Base-by-base conservation (phyloP, 108 stramenopile genomes). In the Epithemia pelagica region DNA sequence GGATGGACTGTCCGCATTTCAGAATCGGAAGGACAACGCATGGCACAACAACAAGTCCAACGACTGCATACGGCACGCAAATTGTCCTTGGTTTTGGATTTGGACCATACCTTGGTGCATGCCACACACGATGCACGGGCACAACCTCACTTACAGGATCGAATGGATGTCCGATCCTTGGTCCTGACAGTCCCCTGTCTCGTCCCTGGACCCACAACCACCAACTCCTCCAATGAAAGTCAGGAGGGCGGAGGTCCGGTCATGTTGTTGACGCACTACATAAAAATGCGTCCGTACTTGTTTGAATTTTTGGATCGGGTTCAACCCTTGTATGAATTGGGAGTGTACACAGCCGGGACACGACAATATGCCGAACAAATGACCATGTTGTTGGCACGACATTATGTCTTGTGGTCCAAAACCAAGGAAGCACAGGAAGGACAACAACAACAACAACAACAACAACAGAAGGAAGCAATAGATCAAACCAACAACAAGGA, bases 281-380 rank as follows among this genome's bases (percentile, higher is more conserved):
- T 90, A 67, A 95, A 95, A 74, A 66, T 90, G 52, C 83, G 93
- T 25, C 93, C 93, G 0, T 76, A 87, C 52, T 65, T 95, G 29
- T 78, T 82, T 59, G 81, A 82, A 63, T 95, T 95, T 59, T 78
- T 95, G 22, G 54, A 72, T 8, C 58, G 62, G 30, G 83, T 84
- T 23, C 70, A 74, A 63, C 66, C 73, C 19, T 73, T 54, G 31
- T 95, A 90, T 75, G 88, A 95, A 68, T 28, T 95, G 1, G 81
- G 87, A 5, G 81, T 95, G 15, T 95, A 95, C 69, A 95, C 94
- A 28, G 94, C 94, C 20, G 94, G 94, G 46, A 92, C 90, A 19
- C 74, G 89, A 29, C 67, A 82, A n/a, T 95, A 95, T 72, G 94
- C 94, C 0, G 89, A 92, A 72, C 79, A 88, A 74, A 84, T 95